phyloP scores from a whole-genome alignment of 2,329 filamentous ascomycete genomes.

The Xylaria sp. region DNA sequence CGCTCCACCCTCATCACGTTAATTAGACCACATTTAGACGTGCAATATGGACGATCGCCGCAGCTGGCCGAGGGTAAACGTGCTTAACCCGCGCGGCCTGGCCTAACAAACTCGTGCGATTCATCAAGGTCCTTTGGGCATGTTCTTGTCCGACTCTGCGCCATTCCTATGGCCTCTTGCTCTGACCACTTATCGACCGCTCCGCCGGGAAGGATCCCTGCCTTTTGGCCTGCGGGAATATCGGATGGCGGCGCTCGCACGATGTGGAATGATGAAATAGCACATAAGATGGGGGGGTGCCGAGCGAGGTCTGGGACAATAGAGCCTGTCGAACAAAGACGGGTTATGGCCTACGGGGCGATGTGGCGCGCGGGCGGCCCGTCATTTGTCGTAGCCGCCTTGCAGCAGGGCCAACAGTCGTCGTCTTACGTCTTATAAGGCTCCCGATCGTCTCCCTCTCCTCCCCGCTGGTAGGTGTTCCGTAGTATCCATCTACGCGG shows the following conservation, averaged over 20 bases:
- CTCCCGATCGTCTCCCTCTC: neutral
- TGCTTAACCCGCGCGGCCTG: neutral
- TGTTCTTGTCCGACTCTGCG: constrained; percentile 5
- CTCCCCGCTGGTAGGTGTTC: neutral
- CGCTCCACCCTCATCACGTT: neutral
- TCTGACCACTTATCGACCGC: neutral
- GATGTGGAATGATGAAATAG: constrained; percentile 10
- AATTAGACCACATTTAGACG: neutral
- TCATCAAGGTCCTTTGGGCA: constrained; percentile 10
- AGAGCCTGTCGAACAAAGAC: neutral
- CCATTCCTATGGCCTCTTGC: neutral
- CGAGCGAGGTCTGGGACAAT: neutral
- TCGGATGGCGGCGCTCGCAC: constrained; percentile 10
- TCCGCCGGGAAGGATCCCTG: constrained; percentile 6
- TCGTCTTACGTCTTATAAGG: neutral
- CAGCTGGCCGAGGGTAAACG: constrained; percentile 19
- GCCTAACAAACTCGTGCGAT: constrained; percentile 9
- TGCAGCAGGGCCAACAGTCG: neutral
- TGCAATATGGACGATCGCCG: constrained; percentile 7
- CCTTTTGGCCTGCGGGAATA: constrained; percentile 6
- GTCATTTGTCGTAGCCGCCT: neutral
- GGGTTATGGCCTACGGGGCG: neutral
- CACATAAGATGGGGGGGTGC: constrained; percentile 5
- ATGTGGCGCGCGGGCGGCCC: neutral
- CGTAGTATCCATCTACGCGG: neutral